Percentiles rank a stretch among this genome's conserved stretches.
Conservation (phyloP, 2,329 filamentous ascomycete genomes). For the Tothia fuscella region DNA sequence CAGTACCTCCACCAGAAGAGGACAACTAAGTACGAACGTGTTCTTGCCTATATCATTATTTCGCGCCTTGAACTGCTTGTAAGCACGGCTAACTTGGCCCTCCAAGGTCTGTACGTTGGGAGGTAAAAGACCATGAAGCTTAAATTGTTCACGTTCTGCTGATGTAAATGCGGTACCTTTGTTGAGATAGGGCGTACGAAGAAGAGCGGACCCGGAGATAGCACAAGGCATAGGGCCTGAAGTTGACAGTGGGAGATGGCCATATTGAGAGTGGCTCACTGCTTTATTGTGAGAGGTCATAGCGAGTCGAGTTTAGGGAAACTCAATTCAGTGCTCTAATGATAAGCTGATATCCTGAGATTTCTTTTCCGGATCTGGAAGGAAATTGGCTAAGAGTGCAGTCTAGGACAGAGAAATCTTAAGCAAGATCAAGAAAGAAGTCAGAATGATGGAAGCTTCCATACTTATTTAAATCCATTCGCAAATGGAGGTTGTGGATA, state of each 20-base stretch:
- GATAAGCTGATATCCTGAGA: too few species aligned
- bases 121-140: conserved; percentile 61
- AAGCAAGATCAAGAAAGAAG: too few species aligned
- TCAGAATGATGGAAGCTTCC: too few species aligned
- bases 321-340: too few species aligned
- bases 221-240: conserved; percentile 10
- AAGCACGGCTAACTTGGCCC: conserved; percentile 64
- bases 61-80: conserved; percentile 60
- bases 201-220: conserved; percentile 31
- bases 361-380: too few species aligned
- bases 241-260: conserved; percentile 9
- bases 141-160: conserved; percentile 57
- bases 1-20: too few species aligned
- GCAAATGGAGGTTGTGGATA: too few species aligned
- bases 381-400: too few species aligned
- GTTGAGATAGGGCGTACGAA: conserved; percentile 61
- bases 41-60: conserved; percentile 65
- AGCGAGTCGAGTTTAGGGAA: too few species aligned
- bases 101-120: conserved; percentile 61
- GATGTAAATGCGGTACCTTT: conserved; percentile 69
- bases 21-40: too few species aligned
- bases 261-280: conserved; percentile 9
- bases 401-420: too few species aligned
- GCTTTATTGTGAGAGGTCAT: conserved; percentile 2
- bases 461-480: too few species aligned